phyloP scores from a whole-genome alignment of 495 filamentous ascomycete genomes.

The Massariosphaeria phaeospora region DNA sequence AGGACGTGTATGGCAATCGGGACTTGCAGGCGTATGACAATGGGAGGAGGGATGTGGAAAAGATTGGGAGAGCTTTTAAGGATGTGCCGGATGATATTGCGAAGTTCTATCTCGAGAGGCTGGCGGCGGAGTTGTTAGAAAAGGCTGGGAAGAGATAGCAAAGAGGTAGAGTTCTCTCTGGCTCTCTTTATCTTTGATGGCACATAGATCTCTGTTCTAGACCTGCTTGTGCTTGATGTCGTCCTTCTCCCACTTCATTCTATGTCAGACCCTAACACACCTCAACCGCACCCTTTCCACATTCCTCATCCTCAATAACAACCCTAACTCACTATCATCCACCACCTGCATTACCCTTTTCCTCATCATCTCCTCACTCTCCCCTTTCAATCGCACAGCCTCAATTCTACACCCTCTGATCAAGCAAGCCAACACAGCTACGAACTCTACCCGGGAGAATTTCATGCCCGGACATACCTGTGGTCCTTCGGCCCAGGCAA shows the following conservation, averaged over 20 bases:
- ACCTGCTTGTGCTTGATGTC: no score
- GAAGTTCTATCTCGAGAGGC: conserved; percentile 68
- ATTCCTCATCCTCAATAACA: no score
- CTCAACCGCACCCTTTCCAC: no score
- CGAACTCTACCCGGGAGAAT: conserved; percentile 30
- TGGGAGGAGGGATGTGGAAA: conserved; percentile 64
- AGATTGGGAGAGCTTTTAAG: conserved; percentile 62
- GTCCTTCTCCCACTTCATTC: no score
- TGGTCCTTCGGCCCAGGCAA: conserved; percentile 22
- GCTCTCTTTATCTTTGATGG: no score
- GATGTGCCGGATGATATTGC: conserved; percentile 60
- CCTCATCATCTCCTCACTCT: no score
- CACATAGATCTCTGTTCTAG: no score
- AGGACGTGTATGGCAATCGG: conserved; percentile 83
- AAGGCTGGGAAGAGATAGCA: conserved; percentile 22
- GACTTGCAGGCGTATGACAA: conserved; percentile 83
- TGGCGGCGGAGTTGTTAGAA: conserved; percentile 62
- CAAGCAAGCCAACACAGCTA: conserved; percentile 13
- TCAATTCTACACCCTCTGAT: no score
- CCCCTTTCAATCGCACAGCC: no score
- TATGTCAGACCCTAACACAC: no score
- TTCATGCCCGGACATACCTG: conserved; percentile 28
- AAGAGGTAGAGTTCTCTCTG: not conserved
- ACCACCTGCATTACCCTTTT: no score
- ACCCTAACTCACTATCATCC: no score